Percentiles rank a stretch among this genome's conserved stretches.
Conservation (phyloP, 2,329 filamentous ascomycete genomes). For the Phialocephala subalpina region DNA sequence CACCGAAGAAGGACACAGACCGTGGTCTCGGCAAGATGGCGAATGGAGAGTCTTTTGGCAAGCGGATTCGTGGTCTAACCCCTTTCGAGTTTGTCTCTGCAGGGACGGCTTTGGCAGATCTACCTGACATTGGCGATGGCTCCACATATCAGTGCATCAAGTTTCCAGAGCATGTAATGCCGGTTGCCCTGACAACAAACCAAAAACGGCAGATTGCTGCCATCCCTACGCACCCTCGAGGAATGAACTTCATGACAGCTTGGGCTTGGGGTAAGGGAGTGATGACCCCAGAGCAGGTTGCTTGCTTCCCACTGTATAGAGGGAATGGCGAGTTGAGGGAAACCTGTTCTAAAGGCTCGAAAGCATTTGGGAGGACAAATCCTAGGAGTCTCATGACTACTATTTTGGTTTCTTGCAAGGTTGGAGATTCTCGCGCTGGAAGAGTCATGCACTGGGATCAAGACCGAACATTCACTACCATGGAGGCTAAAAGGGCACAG, state of each 20-base stretch:
- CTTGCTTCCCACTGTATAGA: conserved; percentile 47
- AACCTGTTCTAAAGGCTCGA: conserved; percentile 34
- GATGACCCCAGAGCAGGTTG: conserved; percentile 50
- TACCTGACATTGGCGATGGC: conserved; percentile 69
- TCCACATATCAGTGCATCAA: conserved; percentile 67
- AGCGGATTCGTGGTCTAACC: conserved; percentile 57
- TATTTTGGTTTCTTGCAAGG: conserved; percentile 45
- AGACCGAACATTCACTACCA: conserved; percentile 65
- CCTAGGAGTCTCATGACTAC: conserved; percentile 66
- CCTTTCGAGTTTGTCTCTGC: conserved; percentile 68
- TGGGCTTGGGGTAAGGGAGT: conserved; percentile 49
- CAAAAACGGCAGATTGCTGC: conserved; percentile 52
- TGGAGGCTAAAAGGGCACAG: conserved; percentile 75
- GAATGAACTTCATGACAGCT: conserved; percentile 58
- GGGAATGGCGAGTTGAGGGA: conserved; percentile 37
- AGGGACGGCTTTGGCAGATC: conserved; percentile 60
- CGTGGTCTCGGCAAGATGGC: conserved; percentile 63
- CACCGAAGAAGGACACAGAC: conserved; percentile 41
- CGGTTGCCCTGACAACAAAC: conserved; percentile 43
- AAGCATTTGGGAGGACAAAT: conserved; percentile 59
- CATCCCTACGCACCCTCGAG: conserved; percentile 67
- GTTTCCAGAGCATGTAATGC: conserved; percentile 70
- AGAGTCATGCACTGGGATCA: conserved; percentile 71
- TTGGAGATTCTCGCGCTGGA: conserved; percentile 61
- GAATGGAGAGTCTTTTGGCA: conserved; percentile 67